These are phyloP conservation scores for Forsythia suspensa DNA, from an alignment of 257 asterid species.

Conservation along the genomic window DNA sequence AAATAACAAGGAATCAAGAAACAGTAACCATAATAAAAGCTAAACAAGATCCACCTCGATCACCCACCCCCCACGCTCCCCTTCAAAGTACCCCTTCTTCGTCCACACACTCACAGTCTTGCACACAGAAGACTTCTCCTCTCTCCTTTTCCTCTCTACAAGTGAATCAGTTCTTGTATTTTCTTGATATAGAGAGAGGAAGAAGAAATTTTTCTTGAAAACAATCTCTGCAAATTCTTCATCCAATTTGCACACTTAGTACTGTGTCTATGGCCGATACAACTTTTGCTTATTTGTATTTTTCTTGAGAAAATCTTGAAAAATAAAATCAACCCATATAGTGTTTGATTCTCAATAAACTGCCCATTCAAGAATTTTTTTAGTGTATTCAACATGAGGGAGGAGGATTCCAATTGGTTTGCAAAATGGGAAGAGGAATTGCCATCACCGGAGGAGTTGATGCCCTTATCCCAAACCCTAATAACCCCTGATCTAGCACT, in stretches of 20 bases:
- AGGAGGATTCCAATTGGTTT: slow-evolving; percentile 83
- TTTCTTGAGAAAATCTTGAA: background rate
- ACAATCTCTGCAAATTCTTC: background rate
- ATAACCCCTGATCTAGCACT: slow-evolving; percentile 73
- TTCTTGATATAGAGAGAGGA: slow-evolving; percentile 27
- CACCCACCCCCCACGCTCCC: slow-evolving; percentile 35
- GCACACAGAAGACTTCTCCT: background rate
- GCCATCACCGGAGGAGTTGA: slow-evolving; percentile 78
- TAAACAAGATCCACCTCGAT: slow-evolving; percentile 91
- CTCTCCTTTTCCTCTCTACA: slow-evolving; percentile 16
- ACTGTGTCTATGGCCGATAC: too few species aligned
- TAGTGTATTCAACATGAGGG: slow-evolving; percentile 48
- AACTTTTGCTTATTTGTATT: background rate
- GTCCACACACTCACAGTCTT: slow-evolving; percentile 5
- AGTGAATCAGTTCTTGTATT: background rate
- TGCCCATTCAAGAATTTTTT: background rate
- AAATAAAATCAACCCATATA: background rate
- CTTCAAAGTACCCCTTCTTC: background rate
- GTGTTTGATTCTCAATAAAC: background rate
- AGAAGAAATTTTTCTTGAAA: background rate
- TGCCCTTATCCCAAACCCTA: slow-evolving; percentile 74
- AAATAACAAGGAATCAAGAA: slow-evolving; percentile 36
- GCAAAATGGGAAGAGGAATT: slow-evolving; percentile 81
- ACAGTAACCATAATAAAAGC: slow-evolving; percentile 54
- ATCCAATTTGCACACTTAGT: background rate